Conservation (phyloP, 1,284 basidiomycete genomes). For the Ganoderma sinense region DNA sequence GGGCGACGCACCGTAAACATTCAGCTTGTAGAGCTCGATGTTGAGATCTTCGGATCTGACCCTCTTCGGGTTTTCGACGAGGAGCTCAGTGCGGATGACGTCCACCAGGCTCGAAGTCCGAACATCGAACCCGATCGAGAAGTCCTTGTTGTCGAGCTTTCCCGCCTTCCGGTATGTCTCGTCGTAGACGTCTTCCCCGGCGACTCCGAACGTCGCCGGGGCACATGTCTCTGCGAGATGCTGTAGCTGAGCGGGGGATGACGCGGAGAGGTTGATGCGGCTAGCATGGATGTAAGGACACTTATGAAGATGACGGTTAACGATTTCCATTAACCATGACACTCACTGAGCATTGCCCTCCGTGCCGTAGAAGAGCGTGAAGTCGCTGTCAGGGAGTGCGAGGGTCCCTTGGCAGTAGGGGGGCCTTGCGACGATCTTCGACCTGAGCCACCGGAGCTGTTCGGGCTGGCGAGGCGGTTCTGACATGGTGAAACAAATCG, state of each 20-base stretch:
- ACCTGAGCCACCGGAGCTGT: not conserved
- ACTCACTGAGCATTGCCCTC: slow-evolving; percentile 17
- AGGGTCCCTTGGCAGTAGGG: slow-evolving; percentile 27
- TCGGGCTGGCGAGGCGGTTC: not conserved
- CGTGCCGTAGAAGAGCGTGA: slow-evolving; percentile 30
- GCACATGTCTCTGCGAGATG: slow-evolving; percentile 30
- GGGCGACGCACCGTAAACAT: slow-evolving; percentile 11
- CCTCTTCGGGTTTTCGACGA: slow-evolving; percentile 26
- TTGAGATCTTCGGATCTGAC: slow-evolving; percentile 7
- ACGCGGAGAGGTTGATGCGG: slow-evolving; percentile 16
- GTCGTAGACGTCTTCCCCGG: slow-evolving; percentile 32
- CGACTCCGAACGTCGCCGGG: slow-evolving; percentile 33
- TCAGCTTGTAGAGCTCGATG: slow-evolving; percentile 39
- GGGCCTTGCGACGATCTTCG: slow-evolving; percentile 8
- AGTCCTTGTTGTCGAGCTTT: slow-evolving; percentile 34
- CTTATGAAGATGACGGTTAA: not conserved
- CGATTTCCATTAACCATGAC: not conserved
- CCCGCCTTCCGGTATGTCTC: slow-evolving; percentile 37
- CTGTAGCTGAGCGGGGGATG: slow-evolving; percentile 16
- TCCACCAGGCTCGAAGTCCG: slow-evolving; percentile 34
- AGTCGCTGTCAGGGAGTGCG: slow-evolving; percentile 11
- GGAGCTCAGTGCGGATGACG: slow-evolving; percentile 31
- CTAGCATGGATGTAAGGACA: not conserved
- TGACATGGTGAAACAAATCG: not conserved
- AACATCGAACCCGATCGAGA: slow-evolving; percentile 40